phyloP scores from a whole-genome alignment of 768 basidiomycete species.

The Termitomyces titanicus region DNA sequence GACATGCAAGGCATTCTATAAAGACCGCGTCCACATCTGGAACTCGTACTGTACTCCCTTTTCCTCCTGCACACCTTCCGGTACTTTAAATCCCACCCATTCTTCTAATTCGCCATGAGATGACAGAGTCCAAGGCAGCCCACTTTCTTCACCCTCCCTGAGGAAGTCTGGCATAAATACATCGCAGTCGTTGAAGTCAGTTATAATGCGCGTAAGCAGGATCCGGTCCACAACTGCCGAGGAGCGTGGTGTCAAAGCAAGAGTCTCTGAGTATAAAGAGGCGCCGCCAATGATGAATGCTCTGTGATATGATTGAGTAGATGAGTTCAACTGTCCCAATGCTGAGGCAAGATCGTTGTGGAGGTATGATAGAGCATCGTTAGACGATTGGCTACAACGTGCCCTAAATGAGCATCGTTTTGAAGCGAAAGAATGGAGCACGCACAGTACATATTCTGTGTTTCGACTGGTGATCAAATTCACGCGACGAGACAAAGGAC shows the following conservation, averaged over 20 bases:
- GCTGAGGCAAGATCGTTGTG: slow-evolving; percentile 41
- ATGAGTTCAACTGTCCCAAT: slow-evolving; percentile 24
- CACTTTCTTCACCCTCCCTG: slow-evolving; percentile 31
- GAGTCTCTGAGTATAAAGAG: slow-evolving; percentile 69
- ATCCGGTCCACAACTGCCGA: slow-evolving; percentile 67
- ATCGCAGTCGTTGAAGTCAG: slow-evolving; percentile 81
- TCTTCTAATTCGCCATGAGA: slow-evolving; percentile 59
- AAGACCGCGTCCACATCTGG: slow-evolving; percentile 85
- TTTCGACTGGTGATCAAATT: slow-evolving; percentile 80
- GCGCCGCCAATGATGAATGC: slow-evolving; percentile 93
- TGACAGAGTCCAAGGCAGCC: slow-evolving; percentile 49
- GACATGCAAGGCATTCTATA: slow-evolving; percentile 8
- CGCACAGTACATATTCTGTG: slow-evolving; percentile 59
- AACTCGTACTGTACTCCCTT: slow-evolving; percentile 84
- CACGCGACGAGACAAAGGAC: slow-evolving; percentile 70
- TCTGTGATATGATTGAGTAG: slow-evolving; percentile 41
- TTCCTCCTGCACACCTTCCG: slow-evolving; percentile 74
- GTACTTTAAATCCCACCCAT: slow-evolving; percentile 83
- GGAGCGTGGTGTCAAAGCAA: slow-evolving; percentile 37
- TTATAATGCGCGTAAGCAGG: slow-evolving; percentile 79
- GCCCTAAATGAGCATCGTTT: neutral
- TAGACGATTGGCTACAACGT: slow-evolving; percentile 9
- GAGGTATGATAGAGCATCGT: slow-evolving; percentile 29
- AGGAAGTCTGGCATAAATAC: slow-evolving; percentile 80
- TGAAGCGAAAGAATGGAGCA: neutral